Conservation (phyloP, 495 filamentous ascomycete species). For the Tuber indicum region DNA sequence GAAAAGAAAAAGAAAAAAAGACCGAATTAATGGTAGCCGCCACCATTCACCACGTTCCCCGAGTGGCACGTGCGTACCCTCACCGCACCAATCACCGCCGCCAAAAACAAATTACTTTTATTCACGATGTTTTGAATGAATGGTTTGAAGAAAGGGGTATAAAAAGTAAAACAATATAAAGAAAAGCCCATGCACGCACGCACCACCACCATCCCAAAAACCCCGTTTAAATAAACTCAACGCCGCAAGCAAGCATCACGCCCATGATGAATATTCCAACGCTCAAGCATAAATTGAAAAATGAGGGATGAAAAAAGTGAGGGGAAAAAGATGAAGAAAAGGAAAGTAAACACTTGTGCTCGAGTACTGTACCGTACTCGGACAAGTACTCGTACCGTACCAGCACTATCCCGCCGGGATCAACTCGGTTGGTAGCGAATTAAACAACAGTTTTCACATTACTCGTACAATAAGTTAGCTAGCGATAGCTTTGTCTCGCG, state of each 20-base stretch:
- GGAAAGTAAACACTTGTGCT: neutral
- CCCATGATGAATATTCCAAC: neutral
- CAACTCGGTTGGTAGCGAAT: neutral
- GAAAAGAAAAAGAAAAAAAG: neutral
- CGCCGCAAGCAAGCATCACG: neutral
- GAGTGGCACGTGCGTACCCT: neutral
- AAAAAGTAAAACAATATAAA: neutral
- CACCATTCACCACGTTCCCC: neutral
- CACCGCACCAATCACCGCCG: neutral
- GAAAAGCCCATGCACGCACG: neutral
- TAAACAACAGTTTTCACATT: neutral
- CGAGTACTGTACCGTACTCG: too few relatives aligned
- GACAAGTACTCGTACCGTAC: neutral
- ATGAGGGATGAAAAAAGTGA: neutral
- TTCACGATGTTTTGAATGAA: constrained; percentile 2
- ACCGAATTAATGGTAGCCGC: neutral
- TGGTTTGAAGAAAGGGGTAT: neutral
- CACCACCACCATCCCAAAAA: neutral
- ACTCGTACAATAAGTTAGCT: neutral
- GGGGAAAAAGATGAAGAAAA: neutral
- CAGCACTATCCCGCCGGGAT: neutral
- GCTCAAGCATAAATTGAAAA: neutral
- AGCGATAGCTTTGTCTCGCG: neutral
- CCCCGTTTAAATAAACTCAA: neutral
- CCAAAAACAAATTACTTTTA: neutral